A percentile compares a stretch with the other conserved stretches of the same genome.
Conservation (phyloP, 805 yeast genomes). For the Suhomyces tanzawaensis region DNA sequence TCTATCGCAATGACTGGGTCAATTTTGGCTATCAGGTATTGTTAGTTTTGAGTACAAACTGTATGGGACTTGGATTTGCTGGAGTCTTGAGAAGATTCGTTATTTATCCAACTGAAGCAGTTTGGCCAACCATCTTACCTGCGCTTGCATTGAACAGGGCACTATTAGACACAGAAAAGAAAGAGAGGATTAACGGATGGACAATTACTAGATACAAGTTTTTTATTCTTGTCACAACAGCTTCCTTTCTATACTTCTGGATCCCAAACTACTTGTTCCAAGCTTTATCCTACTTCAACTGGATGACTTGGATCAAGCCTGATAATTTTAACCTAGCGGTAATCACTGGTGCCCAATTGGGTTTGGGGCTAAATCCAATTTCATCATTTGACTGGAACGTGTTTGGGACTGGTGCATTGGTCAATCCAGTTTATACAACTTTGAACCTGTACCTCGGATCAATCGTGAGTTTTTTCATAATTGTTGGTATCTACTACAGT, state of each 20-base stretch:
- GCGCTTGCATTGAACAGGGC: constrained; percentile 32
- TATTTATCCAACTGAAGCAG: constrained; percentile 24
- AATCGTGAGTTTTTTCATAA: constrained; percentile 18
- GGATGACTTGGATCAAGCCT: constrained; percentile 62
- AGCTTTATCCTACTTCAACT: constrained; percentile 45
- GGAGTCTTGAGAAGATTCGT: constrained; percentile 20
- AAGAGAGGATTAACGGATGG: constrained; percentile 31
- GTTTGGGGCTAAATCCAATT: constrained; percentile 54
- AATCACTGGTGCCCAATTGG: constrained; percentile 45
- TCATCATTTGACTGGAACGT: constrained; percentile 55
- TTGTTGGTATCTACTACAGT: constrained; percentile 24
- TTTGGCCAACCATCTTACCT: constrained; percentile 31
- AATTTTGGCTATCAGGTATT: constrained; percentile 15
- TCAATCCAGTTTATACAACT: constrained; percentile 22
- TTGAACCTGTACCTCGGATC: constrained; percentile 21
- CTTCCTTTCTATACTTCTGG: constrained; percentile 34
- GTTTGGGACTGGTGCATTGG: constrained; percentile 17
- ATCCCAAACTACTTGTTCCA: constrained; percentile 42
- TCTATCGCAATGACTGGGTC: constrained; percentile 26
- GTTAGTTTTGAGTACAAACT: constrained; percentile 14
- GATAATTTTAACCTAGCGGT: constrained; percentile 45
- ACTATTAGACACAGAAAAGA: constrained; percentile 24
- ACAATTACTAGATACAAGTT: constrained; percentile 25
- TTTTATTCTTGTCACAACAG: constrained; percentile 16
- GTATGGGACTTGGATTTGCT: constrained; percentile 19